Evolutionary conservation across 1,284 basidiomycete genomes (phyloP).

Genomic region (Marasmius tenuissimus): DNA sequence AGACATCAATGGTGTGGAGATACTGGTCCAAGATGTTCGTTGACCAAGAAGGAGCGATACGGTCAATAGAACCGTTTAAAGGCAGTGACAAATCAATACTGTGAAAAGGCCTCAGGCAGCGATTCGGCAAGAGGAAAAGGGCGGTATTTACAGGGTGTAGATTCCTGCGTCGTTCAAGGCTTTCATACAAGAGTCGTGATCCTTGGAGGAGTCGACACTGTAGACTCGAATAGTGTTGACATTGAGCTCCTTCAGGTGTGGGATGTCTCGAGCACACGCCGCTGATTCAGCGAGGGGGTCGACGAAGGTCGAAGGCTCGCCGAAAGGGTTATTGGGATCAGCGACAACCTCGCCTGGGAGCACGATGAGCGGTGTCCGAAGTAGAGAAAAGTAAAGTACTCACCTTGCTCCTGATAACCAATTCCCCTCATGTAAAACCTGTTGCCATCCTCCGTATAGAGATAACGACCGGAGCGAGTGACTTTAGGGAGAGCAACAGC

Average conservation of each 20-base stretch:
- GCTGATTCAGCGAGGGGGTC: constrained; percentile 74
- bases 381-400: constrained; percentile 17
- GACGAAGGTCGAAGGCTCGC: constrained; percentile 73
- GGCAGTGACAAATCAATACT: constrained; percentile 86
- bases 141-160: constrained; percentile 73
- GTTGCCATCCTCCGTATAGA: constrained; percentile 70
- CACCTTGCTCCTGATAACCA: constrained; percentile 87
- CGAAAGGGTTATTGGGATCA: constrained; percentile 66
- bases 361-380: constrained; percentile 5
- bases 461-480: constrained; percentile 71
- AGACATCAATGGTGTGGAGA: constrained; percentile 74
- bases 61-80: constrained; percentile 85
- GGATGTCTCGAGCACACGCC: constrained; percentile 79
- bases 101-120: constrained; percentile 9
- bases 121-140: constrained; percentile 2
- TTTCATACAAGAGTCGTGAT: constrained; percentile 88
- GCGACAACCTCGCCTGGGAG: constrained; percentile 44
- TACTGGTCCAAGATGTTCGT: constrained; percentile 84
- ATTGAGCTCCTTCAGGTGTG: constrained; percentile 69
- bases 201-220: constrained; percentile 77
- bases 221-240: constrained; percentile 83
- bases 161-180: constrained; percentile 78
- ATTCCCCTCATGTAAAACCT: constrained; percentile 92
- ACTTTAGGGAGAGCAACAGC: constrained; percentile 60
- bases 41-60: constrained; percentile 75